Percentiles rank a stretch among this genome's conserved stretches.
phyloP scores from a whole-genome alignment of 2,329 filamentous ascomycete genomes.

The Aspergillus ibericus region DNA sequence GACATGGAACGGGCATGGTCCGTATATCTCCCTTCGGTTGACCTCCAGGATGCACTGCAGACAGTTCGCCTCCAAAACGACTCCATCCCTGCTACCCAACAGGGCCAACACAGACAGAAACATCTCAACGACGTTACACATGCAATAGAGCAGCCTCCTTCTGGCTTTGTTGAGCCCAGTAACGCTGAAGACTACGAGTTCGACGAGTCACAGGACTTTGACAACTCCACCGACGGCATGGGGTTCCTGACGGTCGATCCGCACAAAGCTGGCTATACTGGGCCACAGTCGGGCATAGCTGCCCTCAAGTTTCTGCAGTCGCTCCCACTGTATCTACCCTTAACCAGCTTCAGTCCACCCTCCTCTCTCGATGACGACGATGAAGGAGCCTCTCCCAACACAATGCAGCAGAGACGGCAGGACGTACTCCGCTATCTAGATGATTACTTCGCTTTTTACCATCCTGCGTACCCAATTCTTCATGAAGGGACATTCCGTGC shows the following conservation, averaged over 20 bases:
- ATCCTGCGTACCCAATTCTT: slow-evolving; percentile 20
- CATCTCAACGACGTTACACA: slow-evolving; percentile 14
- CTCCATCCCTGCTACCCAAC: background rate
- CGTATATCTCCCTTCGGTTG: slow-evolving; percentile 16
- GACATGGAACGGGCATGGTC: slow-evolving; percentile 20
- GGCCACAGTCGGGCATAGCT: slow-evolving; percentile 19
- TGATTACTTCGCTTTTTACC: slow-evolving; percentile 21
- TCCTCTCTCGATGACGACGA: slow-evolving; percentile 20
- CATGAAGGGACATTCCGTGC: slow-evolving; percentile 22
- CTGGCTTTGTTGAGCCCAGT: slow-evolving; percentile 17
- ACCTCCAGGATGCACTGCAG: slow-evolving; percentile 18
- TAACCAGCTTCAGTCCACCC: slow-evolving; percentile 17
- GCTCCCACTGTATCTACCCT: slow-evolving; percentile 18
- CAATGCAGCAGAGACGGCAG: background rate
- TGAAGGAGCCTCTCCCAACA: background rate
- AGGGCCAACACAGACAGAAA: slow-evolving; percentile 9
- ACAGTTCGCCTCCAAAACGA: slow-evolving; percentile 9
- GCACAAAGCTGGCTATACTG: slow-evolving; percentile 21
- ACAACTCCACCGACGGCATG: slow-evolving; percentile 23
- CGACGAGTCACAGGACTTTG: slow-evolving; percentile 22
- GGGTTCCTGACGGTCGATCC: slow-evolving; percentile 20
- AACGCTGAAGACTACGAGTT: slow-evolving; percentile 24
- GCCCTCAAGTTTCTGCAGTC: slow-evolving; percentile 21
- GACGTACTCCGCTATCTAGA: slow-evolving; percentile 15
- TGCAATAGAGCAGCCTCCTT: slow-evolving; percentile 19